A percentile compares a stretch with the other conserved stretches of the same genome.
Conservation (phyloP, 257 asterid species). For the Solanum tacnaense region DNA sequence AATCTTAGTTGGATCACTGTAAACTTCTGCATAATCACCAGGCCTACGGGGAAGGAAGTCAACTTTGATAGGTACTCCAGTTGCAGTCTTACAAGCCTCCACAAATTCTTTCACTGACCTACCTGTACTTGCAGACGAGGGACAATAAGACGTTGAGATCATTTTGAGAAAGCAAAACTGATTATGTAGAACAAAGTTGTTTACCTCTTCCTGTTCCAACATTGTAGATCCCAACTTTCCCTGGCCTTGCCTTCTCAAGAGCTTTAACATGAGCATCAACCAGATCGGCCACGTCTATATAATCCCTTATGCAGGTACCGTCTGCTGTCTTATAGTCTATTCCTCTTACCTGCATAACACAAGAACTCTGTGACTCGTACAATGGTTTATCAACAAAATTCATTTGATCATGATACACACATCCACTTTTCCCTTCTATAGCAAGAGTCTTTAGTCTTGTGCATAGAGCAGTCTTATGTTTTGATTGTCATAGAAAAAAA, state of each 20-base stretch:
- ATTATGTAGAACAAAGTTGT: neutral
- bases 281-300: constrained; percentile 76
- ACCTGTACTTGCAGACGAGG: constrained; percentile 4
- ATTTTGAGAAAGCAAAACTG: neutral
- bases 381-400: neutral
- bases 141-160: neutral
- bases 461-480: neutral
- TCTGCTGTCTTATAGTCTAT: constrained; percentile 69
- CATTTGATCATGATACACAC: neutral
- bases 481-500: neutral
- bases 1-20: constrained; percentile 73
- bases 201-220: constrained; percentile 76
- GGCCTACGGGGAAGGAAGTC: constrained; percentile 78
- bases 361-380: neutral
- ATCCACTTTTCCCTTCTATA: neutral
- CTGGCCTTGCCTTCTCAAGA: constrained; percentile 59
- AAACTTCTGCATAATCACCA: constrained; percentile 95
- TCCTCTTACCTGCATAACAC: constrained; percentile 54
- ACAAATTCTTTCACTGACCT: constrained; percentile 91
- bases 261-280: constrained; percentile 95
- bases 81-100: constrained; percentile 85
- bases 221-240: constrained; percentile 71
- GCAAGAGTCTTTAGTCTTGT: neutral
- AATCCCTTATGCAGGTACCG: constrained; percentile 80
- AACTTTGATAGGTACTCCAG: constrained; percentile 65